Percentiles rank a stretch among this genome's conserved stretches.
phyloP scores from a whole-genome alignment of 2,329 filamentous ascomycete species.

The Fusarium graminum region DNA sequence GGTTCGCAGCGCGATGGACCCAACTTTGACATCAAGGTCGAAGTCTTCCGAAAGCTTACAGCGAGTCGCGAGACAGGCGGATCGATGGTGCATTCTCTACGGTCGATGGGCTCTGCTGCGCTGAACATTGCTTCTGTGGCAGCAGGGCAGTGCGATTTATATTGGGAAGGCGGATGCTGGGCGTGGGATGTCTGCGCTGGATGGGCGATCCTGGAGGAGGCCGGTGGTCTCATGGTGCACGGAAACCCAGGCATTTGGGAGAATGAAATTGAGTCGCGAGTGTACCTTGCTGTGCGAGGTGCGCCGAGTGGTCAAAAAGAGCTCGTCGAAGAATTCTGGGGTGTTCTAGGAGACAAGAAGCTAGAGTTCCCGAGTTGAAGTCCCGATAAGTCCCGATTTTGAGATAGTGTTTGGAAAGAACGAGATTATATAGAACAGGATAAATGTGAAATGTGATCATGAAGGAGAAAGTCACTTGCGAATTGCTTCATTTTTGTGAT shows the following conservation, averaged over 20 bases:
- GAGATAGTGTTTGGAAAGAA: background rate
- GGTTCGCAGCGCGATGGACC: constrained; percentile 75
- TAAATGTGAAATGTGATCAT: background rate
- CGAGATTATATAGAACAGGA: constrained; percentile 17
- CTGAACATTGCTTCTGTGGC: constrained; percentile 81
- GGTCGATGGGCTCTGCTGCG: constrained; percentile 79
- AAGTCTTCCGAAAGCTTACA: constrained; percentile 73
- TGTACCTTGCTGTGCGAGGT: constrained; percentile 73
- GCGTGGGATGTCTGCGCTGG: constrained; percentile 88
- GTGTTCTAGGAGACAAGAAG: constrained; percentile 66
- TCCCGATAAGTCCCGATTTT: background rate
- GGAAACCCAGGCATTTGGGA: constrained; percentile 81
- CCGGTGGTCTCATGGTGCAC: constrained; percentile 78
- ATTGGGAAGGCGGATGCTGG: constrained; percentile 88
- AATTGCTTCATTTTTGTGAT: constrained; percentile 18
- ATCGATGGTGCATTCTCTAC: constrained; percentile 80
- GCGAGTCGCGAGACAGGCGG: constrained; percentile 72
- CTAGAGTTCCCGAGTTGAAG: constrained; percentile 61
- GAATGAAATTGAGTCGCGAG: constrained; percentile 68
- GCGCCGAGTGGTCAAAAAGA: constrained; percentile 71
- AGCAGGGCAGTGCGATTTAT: constrained; percentile 77
- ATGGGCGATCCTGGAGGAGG: constrained; percentile 81
- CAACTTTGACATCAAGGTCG: constrained; percentile 78
- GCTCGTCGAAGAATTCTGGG: constrained; percentile 75
- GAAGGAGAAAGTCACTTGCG: constrained; percentile 5